Evolutionary conservation across 371 early-diverging fungal species (phyloP), one percentile per base, ranked within the genome.

Genomic region (Mycotypha africana): DNA sequence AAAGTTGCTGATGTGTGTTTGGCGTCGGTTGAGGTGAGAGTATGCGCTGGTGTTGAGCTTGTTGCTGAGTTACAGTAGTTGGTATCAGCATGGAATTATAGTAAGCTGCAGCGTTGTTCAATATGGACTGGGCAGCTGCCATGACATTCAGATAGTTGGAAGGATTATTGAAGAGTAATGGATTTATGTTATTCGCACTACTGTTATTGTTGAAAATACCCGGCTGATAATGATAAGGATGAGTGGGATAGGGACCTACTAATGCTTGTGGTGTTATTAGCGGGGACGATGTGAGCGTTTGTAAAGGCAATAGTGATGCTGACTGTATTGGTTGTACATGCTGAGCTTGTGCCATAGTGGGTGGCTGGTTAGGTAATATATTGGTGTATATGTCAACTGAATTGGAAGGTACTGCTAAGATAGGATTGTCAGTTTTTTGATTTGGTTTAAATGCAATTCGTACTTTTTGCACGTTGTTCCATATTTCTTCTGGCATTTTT

Each of bases 91-190:
- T 39, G 19, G 41, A 42, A 25, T 53, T 47, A 20, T 38, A 42
- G 12, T 26, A 28, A 25, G 47, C 37, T 16, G 53, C 53, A n/a
- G 53, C 53, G 4, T 45, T 17, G 33, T 43, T 47, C 12, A 53
- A 14, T 23, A 53, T 36, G 5, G 46, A 53, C 26, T 53, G 53
- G 21, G 53, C 42, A 15, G 53, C 53, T 2, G 53, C 47, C 42
- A 53, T 32, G 2, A 47, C 47, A 23, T 24, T 17, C 36, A 46
- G 17, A 38, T 53, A 42, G 35, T 56, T 46, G n/a, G n/a, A n/a
- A 5, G 39, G 25, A 2, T 49, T 49, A 40, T 39, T 35, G 11
- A 30, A 42, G 21, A 49, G 20, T 17, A 28, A 11, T n/a, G n/a
- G n/a, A n/a, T n/a, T n/a, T n/a, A n/a, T n/a, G n/a, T n/a, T n/a